These are phyloP conservation scores for Zymoseptoria pseudotritici DNA, from an alignment of 2,329 filamentous ascomycete genomes.

Conservation along the genomic window DNA sequence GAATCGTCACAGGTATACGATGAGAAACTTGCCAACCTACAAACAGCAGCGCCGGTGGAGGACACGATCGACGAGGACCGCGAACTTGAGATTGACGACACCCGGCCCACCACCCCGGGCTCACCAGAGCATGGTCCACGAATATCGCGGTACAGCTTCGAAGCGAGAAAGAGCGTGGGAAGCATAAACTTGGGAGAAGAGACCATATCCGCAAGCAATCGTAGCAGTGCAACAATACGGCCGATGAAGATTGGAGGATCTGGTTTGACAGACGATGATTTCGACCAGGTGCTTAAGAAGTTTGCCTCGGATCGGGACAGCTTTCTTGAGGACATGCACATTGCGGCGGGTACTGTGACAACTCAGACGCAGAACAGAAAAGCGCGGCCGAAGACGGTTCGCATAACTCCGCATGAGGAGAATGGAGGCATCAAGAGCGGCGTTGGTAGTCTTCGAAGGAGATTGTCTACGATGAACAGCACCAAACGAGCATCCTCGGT, in stretches of 20 bases:
- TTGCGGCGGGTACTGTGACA: constrained; percentile 70
- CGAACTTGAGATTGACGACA: constrained; percentile 48
- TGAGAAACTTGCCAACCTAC: constrained; percentile 26
- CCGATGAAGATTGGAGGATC: constrained; percentile 34
- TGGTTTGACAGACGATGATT: constrained; percentile 57
- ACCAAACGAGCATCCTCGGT: constrained; percentile 76
- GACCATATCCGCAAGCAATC: constrained; percentile 51
- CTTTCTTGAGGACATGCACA: constrained; percentile 85
- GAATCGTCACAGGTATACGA: constrained; percentile 47
- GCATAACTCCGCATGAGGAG: constrained; percentile 66
- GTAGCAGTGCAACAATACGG: constrained; percentile 58
- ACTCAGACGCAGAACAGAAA: constrained; percentile 36
- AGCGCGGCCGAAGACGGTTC: constrained; percentile 72
- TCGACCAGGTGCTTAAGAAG: constrained; percentile 85
- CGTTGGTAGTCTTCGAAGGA: constrained; percentile 81
- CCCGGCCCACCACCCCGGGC: constrained; percentile 40
- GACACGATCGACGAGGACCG: constrained; percentile 57
- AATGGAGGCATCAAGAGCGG: constrained; percentile 47
- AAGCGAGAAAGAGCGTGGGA: constrained; percentile 45
- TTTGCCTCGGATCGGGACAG: constrained; percentile 92
- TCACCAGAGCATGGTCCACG: constrained; percentile 32
- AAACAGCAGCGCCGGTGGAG: constrained; percentile 34
- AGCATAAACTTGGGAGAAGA: constrained; percentile 40
- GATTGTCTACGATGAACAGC: constrained; percentile 96
- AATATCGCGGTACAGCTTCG: constrained; percentile 39